phyloP scores from a whole-genome alignment of 148 eudicot species.

The Rhododendron williamsianum region DNA sequence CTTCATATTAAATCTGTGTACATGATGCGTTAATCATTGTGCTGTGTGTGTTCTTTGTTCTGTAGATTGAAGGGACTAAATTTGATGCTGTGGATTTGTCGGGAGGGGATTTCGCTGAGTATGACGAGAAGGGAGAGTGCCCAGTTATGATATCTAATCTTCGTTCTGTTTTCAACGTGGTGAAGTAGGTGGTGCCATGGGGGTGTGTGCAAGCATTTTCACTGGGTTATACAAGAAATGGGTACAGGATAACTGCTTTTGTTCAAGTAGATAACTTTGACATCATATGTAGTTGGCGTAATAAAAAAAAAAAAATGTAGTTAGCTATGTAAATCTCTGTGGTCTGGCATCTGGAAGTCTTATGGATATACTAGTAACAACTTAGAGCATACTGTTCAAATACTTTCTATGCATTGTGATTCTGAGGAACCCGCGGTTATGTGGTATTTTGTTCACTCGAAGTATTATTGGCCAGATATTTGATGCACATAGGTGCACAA shows the following conservation, averaged over 20 bases:
- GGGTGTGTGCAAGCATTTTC: background rate
- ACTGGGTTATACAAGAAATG: background rate
- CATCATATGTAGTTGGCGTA: background rate
- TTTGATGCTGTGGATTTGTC: constrained; percentile 53
- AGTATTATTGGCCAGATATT: background rate
- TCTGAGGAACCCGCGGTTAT: background rate
- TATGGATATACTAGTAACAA: background rate
- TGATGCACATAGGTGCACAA: constrained; percentile 2
- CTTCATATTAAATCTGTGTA: background rate
- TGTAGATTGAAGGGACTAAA: constrained; percentile 66
- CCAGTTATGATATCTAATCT: constrained; percentile 77
- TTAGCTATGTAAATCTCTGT: background rate
- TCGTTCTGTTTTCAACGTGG: constrained; percentile 41
- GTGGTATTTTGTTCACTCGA: background rate
- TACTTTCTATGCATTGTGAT: background rate
- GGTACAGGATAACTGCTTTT: background rate
- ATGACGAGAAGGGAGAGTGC: constrained; percentile 56
- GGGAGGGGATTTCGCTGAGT: constrained; percentile 43
- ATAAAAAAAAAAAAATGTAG: no score
- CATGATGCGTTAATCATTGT: background rate
- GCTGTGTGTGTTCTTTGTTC: constrained; percentile 8
- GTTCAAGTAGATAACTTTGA: background rate
- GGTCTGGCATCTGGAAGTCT: background rate
- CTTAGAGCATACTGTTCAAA: background rate
- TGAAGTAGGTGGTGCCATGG: constrained; percentile 27